A percentile compares a stretch with the other conserved stretches of the same genome.
Evolutionary conservation across 495 filamentous ascomycete species (phyloP).

Genomic region (Penicillium herquei): DNA sequence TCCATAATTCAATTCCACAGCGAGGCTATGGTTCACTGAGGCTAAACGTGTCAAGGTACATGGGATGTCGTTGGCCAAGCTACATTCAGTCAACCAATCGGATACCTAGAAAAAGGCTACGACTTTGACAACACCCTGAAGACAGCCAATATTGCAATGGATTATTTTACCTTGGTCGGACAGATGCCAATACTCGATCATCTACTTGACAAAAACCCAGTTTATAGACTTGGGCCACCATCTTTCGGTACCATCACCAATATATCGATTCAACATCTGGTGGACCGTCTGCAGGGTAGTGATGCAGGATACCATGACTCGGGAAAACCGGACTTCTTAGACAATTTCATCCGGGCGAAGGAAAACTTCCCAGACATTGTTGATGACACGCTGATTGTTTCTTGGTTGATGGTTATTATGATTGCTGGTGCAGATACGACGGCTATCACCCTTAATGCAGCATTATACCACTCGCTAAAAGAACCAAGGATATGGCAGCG

Average conservation of each 20-base stretch:
- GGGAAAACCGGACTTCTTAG: constrained; percentile 26
- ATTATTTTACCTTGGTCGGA: constrained; percentile 35
- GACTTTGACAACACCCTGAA: constrained; percentile 28
- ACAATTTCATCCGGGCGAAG: constrained; percentile 37
- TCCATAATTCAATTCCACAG: constrained; percentile 1
- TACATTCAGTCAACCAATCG: constrained; percentile 35
- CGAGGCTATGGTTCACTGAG: not conserved
- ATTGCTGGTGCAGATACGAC: constrained; percentile 44
- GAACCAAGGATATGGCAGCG: constrained; percentile 28
- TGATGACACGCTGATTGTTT: constrained; percentile 28
- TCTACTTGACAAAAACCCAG: constrained; percentile 58
- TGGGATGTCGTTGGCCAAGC: constrained; percentile 35
- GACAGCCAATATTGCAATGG: constrained; percentile 15
- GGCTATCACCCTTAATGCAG: constrained; percentile 31
- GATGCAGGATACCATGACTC: constrained; percentile 18
- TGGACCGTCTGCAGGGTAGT: constrained; percentile 18
- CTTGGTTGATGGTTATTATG: constrained; percentile 42
- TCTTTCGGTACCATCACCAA: constrained; percentile 21
- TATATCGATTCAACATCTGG: constrained; percentile 24
- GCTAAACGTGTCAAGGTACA: constrained; percentile 20
- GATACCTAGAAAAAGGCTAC: constrained; percentile 35
- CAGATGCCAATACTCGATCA: constrained; percentile 64
- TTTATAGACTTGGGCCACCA: constrained; percentile 23
- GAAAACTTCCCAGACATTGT: constrained; percentile 26
- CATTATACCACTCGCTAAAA: constrained; percentile 41